Evolutionary conservation across 106 monocot species (phyloP), one percentile per base, ranked within the genome.

Genomic region (Dendrobium huoshanense): DNA sequence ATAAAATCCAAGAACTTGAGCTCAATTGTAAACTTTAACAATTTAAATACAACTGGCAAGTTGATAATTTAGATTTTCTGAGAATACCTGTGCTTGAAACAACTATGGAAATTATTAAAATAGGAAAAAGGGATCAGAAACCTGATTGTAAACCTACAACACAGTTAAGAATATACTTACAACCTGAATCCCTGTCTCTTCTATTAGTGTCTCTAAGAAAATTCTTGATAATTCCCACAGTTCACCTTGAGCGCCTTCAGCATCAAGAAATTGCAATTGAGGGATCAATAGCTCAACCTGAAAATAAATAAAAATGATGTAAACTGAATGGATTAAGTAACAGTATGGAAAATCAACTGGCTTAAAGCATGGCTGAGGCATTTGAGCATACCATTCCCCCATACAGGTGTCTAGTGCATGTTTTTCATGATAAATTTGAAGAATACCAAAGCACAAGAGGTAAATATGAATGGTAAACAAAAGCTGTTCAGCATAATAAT

Each of bases 241-340:
- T 67, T 92, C 97, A 73, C 82, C 92, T 82, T 98, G 94, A 65
- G 97, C 97, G n/a, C 97, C 97, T 87, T 94, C 94, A 64, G 81
- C 83, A 77, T 98, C 94, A 45, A 98, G 94, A 83, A 92, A 94
- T 83, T 89, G 90, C 75, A 98, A 84, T 77, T 98, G 94, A 42
- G 94, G 97, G 58, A 98, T 98, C 74, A 94, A 81, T 72, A 98
- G 89, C 81, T 98, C 97, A 20, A 92, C 94, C 97, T 98, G 75
- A 29, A 85, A 73, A 6, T 15, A 25, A 80, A 22, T 40, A 59
- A n/a, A 68, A 45, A 74, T 10, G 29, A 79, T 79, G 20, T 64
- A 67, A 18, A 74, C 17, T 20, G 43, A 74, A 58, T 54, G n/a
- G 22, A 31, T 13, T 40, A 44, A n/a, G n/a, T n/a, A n/a, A 79